Base-by-base conservation (phyloP, 1,284 basidiomycete genomes). In the Boletus semigastroideus region DNA sequence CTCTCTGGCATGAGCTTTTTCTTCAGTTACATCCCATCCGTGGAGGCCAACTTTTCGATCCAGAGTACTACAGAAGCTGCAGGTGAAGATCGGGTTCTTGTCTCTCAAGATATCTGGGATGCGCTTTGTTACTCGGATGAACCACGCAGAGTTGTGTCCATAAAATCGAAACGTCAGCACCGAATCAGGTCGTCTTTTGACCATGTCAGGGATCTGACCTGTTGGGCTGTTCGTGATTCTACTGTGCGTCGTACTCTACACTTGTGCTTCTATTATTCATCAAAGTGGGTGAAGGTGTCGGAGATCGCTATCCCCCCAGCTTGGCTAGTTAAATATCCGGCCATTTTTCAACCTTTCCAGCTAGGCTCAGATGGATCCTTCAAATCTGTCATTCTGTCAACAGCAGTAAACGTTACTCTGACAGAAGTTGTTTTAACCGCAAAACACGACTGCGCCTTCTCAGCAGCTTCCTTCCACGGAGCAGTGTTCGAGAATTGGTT, bases 401-500 rank as follows among this genome's bases (percentile, higher is more conserved):
- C 45, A n/a, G 50, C 59, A 12, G 56, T 63, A 25, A 59, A 64
- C 13, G 30, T 62, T 17, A 27, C 45, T 22, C 51, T 77, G 16
- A 74, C 73, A 13, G 75, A 77, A 54, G 69, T 83, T 17, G 65
- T 84, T 49, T 59, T 79, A 14, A 70, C 72, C 27, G 79, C 82
- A 20, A 67, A 78, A 38, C 77, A 78, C 25, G 46, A 64, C 19
- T 69, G 74, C 14, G 76, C 79, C 45, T 79, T 75, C 52, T 41
- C 59, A 34, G 56, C 59, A 5, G 59, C 60, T 19, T 62, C 65
- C 0, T 44, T 34, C 39, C 45, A 67, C 30, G 61, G 59, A 30
- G 22, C 40, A 25, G 13, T 54, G 48, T 13, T 66, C 58, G 49
- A 61, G 46, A 42, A 57, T 31, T 67, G 69, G 65, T 56, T 67